A percentile compares a stretch with the other conserved stretches of the same genome.
These are phyloP conservation scores for Rhizomucor pusillus DNA, from an alignment of 371 early-diverging fungal genomes.

Conservation along the genomic window DNA sequence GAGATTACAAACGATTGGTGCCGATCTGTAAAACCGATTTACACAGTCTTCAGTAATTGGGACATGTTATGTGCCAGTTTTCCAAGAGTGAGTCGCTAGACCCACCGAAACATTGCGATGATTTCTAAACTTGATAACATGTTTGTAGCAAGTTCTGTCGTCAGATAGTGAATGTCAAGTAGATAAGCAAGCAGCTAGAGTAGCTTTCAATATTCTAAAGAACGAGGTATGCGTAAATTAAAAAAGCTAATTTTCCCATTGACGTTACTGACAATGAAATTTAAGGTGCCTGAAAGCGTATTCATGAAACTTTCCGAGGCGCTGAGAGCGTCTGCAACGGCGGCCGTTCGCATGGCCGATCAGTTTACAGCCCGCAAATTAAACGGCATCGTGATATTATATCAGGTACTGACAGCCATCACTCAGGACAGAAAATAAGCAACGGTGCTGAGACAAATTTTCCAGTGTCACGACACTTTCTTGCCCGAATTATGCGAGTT, in stretches of 20 bases:
- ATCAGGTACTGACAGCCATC: not conserved
- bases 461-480: conserved; percentile 7
- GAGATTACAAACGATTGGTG: conserved; percentile 13
- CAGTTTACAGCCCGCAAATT: not conserved
- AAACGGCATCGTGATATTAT: not conserved
- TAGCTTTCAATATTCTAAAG: conserved; percentile 12
- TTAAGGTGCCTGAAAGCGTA: not conserved
- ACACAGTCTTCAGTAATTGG: conserved; percentile 11
- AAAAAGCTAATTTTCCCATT: not conserved
- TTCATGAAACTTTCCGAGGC: not conserved
- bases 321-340: not conserved
- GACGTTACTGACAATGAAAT: not conserved
- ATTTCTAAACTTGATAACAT: not conserved
- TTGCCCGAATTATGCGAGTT: conserved; percentile 29
- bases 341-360: not conserved
- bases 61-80: conserved; percentile 16
- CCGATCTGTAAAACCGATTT: conserved; percentile 7
- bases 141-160: too few species aligned
- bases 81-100: not conserved
- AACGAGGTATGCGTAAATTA: conserved; percentile 3
- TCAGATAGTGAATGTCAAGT: conserved; percentile 12
- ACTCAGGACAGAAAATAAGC: not conserved
- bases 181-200: conserved; percentile 17
- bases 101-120: not conserved
- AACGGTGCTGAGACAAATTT: conserved; percentile 20